A percentile compares a stretch with the other conserved stretches of the same genome.
Conservation (phyloP, 441 rosid genomes). For the Euphorbia schlechtendalii region DNA sequence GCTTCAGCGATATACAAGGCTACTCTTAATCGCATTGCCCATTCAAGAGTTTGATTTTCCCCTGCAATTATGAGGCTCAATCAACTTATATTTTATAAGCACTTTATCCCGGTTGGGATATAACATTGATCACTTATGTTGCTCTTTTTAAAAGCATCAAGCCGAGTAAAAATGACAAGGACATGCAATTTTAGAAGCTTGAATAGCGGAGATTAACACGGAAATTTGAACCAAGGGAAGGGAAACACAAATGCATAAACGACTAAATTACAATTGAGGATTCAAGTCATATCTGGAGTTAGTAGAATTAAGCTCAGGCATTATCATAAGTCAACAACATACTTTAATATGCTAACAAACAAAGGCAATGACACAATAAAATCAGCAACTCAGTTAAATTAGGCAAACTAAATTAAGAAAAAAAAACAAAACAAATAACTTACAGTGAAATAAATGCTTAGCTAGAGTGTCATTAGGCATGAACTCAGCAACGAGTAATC, state of each 20-base stretch:
- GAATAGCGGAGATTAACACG: too few relatives aligned
- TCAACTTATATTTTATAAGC: too few relatives aligned
- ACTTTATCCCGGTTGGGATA: too few relatives aligned
- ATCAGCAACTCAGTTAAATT: slow-evolving; percentile 2
- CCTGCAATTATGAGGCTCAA: too few relatives aligned
- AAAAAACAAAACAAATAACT: slow-evolving; percentile 13
- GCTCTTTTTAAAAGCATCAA: too few relatives aligned
- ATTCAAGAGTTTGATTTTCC: slow-evolving; percentile 49
- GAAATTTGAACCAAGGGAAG: too few relatives aligned
- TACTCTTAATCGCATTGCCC: slow-evolving; percentile 57
- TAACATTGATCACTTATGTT: too few relatives aligned
- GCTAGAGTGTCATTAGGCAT: slow-evolving; percentile 86
- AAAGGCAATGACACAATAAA: not conserved
- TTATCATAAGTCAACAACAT: not conserved
- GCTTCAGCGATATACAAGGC: slow-evolving; percentile 39
- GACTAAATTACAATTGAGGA: not conserved
- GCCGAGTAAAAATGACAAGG: too few relatives aligned
- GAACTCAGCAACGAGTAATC: slow-evolving; percentile 81
- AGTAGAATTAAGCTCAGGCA: slow-evolving; percentile 1
- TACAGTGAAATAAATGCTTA: slow-evolving; percentile 81
- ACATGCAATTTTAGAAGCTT: too few relatives aligned
- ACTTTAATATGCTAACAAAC: not conserved
- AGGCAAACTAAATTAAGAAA: slow-evolving; percentile 3
- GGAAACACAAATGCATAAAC: too few relatives aligned
- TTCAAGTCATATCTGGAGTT: not conserved